Percentiles rank a stretch among this genome's conserved stretches.
These are phyloP conservation scores for Fusarium duplospermum DNA, from an alignment of 2,329 filamentous ascomycete genomes.

Conservation along the genomic window DNA sequence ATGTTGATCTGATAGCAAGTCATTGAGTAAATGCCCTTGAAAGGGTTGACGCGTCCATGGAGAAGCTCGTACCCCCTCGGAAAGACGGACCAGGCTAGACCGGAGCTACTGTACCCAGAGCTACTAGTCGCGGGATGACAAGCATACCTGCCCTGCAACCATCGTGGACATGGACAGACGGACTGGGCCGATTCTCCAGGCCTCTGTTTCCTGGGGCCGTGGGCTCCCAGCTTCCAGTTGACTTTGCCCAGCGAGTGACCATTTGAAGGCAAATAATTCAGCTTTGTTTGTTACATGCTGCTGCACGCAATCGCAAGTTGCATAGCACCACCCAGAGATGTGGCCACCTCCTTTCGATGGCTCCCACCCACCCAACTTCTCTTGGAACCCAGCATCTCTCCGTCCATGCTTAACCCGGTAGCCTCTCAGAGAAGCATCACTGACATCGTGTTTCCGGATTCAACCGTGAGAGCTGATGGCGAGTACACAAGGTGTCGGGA, in stretches of 20 bases:
- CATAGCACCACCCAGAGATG: slow-evolving; percentile 41
- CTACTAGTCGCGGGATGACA: slow-evolving; percentile 33
- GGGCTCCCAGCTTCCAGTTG: slow-evolving; percentile 9
- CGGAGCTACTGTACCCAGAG: slow-evolving; percentile 11
- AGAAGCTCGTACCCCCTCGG: not conserved
- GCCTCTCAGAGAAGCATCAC: slow-evolving; percentile 6
- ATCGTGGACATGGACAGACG: slow-evolving; percentile 14
- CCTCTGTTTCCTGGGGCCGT: slow-evolving; percentile 10
- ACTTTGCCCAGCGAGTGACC: slow-evolving; percentile 5
- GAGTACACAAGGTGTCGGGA: slow-evolving; percentile 19
- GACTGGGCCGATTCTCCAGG: slow-evolving; percentile 7
- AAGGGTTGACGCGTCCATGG: not conserved
- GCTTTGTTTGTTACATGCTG: slow-evolving; percentile 11
- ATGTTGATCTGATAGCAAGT: not conserved
- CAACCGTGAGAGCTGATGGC: slow-evolving; percentile 21
- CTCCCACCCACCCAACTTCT: slow-evolving; percentile 17
- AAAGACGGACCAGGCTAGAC: slow-evolving; percentile 15
- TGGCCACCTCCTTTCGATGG: slow-evolving; percentile 21
- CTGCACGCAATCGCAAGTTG: slow-evolving; percentile 44
- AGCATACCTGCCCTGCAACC: slow-evolving; percentile 34
- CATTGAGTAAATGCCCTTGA: not conserved
- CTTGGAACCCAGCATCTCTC: not conserved
- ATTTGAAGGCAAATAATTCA: slow-evolving; percentile 5
- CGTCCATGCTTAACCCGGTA: slow-evolving; percentile 2
- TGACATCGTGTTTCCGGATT: slow-evolving; percentile 21